Percentiles rank a stretch among this genome's conserved stretches.
These are phyloP conservation scores for Tylopilus sp. DNA, from an alignment of 768 basidiomycete species.

Conservation along the genomic window DNA sequence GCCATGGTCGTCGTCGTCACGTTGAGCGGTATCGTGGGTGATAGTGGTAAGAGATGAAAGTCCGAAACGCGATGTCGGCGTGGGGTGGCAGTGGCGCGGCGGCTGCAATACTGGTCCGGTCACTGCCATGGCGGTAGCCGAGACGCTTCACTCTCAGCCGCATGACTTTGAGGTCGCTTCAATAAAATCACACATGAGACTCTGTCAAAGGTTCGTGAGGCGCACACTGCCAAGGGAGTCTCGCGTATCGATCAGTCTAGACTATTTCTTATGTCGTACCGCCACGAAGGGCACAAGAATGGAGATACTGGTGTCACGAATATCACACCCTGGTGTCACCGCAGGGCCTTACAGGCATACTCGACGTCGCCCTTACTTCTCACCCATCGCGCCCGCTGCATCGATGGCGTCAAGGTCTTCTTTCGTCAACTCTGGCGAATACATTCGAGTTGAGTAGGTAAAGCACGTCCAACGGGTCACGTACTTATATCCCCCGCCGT, in stretches of 20 bases:
- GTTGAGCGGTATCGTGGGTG: not conserved
- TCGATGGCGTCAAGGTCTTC: slow-evolving; percentile 56
- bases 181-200: no score
- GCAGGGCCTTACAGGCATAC: not conserved
- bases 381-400: slow-evolving; percentile 43
- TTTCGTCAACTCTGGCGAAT: slow-evolving; percentile 37
- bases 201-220: not conserved
- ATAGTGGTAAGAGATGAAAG: slow-evolving; percentile 4
- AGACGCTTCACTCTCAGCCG: not conserved
- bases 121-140: not conserved
- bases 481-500: slow-evolving; percentile 59
- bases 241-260: not conserved
- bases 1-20: slow-evolving; percentile 22
- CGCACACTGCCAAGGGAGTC: not conserved
- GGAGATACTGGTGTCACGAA: slow-evolving; percentile 1
- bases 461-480: not conserved
- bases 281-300: not conserved
- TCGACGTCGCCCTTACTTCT: not conserved
- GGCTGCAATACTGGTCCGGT: not conserved
- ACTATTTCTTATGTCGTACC: not conserved
- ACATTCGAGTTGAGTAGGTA: not conserved
- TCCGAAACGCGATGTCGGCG: no score
- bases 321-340: not conserved
- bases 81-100: not conserved
- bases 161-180: no score